These are phyloP conservation scores for Lachancea meyersii DNA, from an alignment of 805 yeast genomes.

Conservation along the genomic window DNA sequence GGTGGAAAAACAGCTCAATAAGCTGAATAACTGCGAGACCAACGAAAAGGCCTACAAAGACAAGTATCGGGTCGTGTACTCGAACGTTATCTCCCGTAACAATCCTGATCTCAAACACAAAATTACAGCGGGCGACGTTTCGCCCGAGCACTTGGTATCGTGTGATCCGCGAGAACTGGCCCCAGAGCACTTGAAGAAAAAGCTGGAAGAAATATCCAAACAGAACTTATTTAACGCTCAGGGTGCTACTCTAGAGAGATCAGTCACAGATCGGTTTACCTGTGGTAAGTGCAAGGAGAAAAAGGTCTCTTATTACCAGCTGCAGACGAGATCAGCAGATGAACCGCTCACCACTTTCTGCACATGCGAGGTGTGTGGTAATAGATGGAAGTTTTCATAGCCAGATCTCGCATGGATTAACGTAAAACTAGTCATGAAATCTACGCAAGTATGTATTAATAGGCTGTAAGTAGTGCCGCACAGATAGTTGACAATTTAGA, in stretches of 20 bases:
- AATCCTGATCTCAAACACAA: constrained; percentile 77
- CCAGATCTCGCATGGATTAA: neutral
- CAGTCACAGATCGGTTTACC: constrained; percentile 91
- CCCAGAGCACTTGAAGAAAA: constrained; percentile 80
- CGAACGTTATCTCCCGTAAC: constrained; percentile 82
- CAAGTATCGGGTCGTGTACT: constrained; percentile 77
- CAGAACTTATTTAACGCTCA: constrained; percentile 93
- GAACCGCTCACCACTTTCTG: constrained; percentile 98
- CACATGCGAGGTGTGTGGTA: constrained; percentile 95
- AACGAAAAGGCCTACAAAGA: constrained; percentile 56
- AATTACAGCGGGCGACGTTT: constrained; percentile 59
- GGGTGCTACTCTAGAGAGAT: constrained; percentile 93
- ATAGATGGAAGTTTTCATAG: constrained; percentile 93
- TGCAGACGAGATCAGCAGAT: constrained; percentile 98
- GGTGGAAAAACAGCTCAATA: constrained; percentile 68
- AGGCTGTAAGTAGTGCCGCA: neutral
- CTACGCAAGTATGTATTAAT: too few relatives aligned
- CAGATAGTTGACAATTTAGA: neutral
- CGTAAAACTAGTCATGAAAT: too few relatives aligned
- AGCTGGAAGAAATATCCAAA: constrained; percentile 77
- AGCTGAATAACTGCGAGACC: constrained; percentile 50
- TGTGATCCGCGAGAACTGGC: constrained; percentile 97
- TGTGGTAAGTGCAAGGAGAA: constrained; percentile 98
- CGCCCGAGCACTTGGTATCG: constrained; percentile 56
- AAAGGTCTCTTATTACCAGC: constrained; percentile 92